These are phyloP conservation scores for Fonsecaea multimorphosa DNA, from an alignment of 2,329 filamentous ascomycete genomes.

Conservation along the genomic window DNA sequence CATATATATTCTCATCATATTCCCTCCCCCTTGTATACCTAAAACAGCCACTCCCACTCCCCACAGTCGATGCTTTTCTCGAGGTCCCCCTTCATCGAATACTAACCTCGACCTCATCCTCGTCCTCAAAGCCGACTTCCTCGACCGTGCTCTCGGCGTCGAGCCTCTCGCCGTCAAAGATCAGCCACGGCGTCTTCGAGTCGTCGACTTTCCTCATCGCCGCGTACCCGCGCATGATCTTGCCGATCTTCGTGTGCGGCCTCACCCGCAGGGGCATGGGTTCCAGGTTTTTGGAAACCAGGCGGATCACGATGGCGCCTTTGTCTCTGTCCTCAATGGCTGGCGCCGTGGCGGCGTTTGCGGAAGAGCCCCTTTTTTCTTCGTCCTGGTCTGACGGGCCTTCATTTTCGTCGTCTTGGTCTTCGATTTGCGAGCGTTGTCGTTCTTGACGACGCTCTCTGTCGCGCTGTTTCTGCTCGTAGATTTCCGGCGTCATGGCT, in stretches of 20 bases:
- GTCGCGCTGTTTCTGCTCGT: constrained; percentile 58
- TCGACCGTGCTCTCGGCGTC: constrained; percentile 65
- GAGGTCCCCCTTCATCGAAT: no score
- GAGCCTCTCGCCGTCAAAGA: constrained; percentile 77
- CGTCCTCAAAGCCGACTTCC: constrained; percentile 74
- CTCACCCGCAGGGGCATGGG: constrained; percentile 58
- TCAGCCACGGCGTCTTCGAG: constrained; percentile 64
- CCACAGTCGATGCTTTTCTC: no score
- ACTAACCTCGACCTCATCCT: constrained; percentile 77
- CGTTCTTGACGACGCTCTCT: constrained; percentile 53
- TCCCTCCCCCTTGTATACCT: background rate
- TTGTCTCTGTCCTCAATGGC: constrained; percentile 41
- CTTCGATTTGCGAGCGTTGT: no score
- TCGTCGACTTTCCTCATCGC: constrained; percentile 58
- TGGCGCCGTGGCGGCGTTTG: constrained; percentile 22
- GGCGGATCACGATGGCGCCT: constrained; percentile 51
- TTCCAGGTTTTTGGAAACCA: constrained; percentile 57
- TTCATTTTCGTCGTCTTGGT: constrained; percentile 10
- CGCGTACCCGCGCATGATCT: constrained; percentile 68
- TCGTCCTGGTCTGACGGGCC: background rate
- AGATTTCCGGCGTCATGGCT: constrained; percentile 73
- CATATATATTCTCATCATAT: background rate
- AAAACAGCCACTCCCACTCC: no score
- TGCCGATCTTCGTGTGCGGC: constrained; percentile 63
- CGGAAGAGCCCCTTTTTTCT: background rate